Percentiles rank a stretch among this genome's conserved stretches.
Evolutionary conservation across 2,329 filamentous ascomycete species (phyloP).

Genomic region (Ceratocystis cacaofunesta): DNA sequence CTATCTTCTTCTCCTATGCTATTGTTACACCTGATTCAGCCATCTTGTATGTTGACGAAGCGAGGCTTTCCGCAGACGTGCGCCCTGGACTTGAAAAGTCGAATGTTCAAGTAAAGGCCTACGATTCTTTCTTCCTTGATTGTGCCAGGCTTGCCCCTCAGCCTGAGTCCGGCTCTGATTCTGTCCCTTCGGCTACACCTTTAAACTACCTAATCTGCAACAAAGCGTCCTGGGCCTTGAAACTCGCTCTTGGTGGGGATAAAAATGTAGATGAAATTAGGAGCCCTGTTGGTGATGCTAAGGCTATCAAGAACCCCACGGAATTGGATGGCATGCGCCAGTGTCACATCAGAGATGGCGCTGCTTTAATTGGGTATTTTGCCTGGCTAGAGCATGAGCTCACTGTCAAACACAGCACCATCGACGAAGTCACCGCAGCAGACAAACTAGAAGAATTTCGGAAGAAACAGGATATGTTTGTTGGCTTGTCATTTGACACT

Average conservation of each 20-base stretch:
- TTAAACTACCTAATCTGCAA: slow-evolving; percentile 76
- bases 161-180: slow-evolving; percentile 24
- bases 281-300: slow-evolving; percentile 78
- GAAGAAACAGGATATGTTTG: slow-evolving; percentile 55
- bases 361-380: slow-evolving; percentile 81
- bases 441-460: slow-evolving; percentile 75
- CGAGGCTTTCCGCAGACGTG: slow-evolving; percentile 57
- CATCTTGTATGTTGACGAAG: slow-evolving; percentile 70
- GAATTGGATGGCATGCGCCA: slow-evolving; percentile 87
- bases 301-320: slow-evolving; percentile 83
- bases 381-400: slow-evolving; percentile 92
- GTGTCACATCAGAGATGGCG: slow-evolving; percentile 87
- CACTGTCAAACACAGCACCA: slow-evolving; percentile 49
- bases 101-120: slow-evolving; percentile 63
- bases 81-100: slow-evolving; percentile 54
- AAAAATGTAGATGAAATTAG: slow-evolving; percentile 71
- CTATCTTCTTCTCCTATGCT: slow-evolving; percentile 95
- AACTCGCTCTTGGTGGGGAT: slow-evolving; percentile 71
- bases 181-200: slow-evolving; percentile 21
- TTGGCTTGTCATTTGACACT: slow-evolving; percentile 84
- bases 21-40: slow-evolving; percentile 63
- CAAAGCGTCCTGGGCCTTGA: slow-evolving; percentile 84
- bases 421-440: slow-evolving; percentile 85
- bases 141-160: slow-evolving; percentile 46
- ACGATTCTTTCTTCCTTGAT: slow-evolving; percentile 66